These are phyloP conservation scores for Hymenoscyphus linearis DNA, from an alignment of 2,329 filamentous ascomycete genomes.

Conservation along the genomic window DNA sequence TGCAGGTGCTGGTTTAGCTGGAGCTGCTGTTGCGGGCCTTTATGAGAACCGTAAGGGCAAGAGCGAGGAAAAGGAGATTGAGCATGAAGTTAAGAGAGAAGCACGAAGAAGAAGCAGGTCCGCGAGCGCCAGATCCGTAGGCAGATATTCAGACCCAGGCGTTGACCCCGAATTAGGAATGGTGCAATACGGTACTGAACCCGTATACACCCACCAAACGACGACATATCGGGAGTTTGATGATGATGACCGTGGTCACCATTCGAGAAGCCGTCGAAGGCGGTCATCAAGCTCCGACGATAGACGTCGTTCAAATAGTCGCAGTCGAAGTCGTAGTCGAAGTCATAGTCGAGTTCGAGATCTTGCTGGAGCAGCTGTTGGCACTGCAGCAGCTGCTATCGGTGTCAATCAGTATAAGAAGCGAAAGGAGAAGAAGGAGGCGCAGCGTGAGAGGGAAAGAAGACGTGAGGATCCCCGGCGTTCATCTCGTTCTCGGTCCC, in stretches of 20 bases:
- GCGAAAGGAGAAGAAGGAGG: conserved; percentile 37
- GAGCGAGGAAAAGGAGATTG: conserved; percentile 42
- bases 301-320: conserved; percentile 25
- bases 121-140: conserved; percentile 44
- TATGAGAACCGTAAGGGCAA: conserved; percentile 58
- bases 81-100: conserved; percentile 21
- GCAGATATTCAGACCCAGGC: conserved; percentile 43
- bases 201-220: conserved; percentile 40
- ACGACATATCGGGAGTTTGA: conserved; percentile 26
- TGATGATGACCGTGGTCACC: conserved; percentile 20
- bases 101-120: conserved; percentile 32
- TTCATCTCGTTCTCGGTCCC: conserved; percentile 29
- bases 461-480: conserved; percentile 33
- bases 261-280: conserved; percentile 21
- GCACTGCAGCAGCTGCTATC: conserved; percentile 55
- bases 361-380: conserved; percentile 50
- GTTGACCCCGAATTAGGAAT: conserved; percentile 62
- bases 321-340: conserved; percentile 48
- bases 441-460: conserved; percentile 32
- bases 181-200: conserved; percentile 60
- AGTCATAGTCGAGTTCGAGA: conserved; percentile 49
- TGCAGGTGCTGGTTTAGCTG: conserved; percentile 53
- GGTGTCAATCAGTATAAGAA: conserved; percentile 57
- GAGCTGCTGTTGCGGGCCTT: conserved; percentile 55
- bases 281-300: conserved; percentile 26